A percentile compares a stretch with the other conserved stretches of the same genome.
phyloP scores from a whole-genome alignment of 768 basidiomycete species.

The Strobilomyces confusus region DNA sequence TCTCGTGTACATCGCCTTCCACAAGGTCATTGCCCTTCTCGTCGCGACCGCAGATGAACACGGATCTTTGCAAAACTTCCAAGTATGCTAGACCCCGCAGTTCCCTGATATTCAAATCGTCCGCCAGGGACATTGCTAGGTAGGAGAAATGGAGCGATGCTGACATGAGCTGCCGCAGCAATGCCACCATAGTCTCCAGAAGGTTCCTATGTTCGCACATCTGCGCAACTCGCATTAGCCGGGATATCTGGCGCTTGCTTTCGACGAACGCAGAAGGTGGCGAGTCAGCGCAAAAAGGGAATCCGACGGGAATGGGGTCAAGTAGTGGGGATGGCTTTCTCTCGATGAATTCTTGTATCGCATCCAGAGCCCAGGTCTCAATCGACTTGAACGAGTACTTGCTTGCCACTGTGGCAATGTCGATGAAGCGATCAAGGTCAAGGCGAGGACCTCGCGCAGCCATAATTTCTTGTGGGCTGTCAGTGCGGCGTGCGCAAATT shows the following conservation, averaged over 20 bases:
- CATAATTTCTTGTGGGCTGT: slow-evolving; percentile 60
- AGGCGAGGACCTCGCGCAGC: slow-evolving; percentile 44
- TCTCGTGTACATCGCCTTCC: slow-evolving; percentile 32
- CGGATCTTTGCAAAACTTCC: slow-evolving; percentile 66
- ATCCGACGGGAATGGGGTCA: slow-evolving; percentile 35
- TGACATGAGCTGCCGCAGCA: slow-evolving; percentile 60
- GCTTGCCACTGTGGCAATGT: slow-evolving; percentile 62
- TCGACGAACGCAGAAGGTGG: slow-evolving; percentile 37
- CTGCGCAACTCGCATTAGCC: slow-evolving; percentile 63
- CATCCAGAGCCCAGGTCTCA: slow-evolving; percentile 72
- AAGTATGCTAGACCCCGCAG: slow-evolving; percentile 66
- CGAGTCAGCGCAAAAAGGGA: slow-evolving; percentile 20
- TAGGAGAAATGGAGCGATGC: slow-evolving; percentile 64
- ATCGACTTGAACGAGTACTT: slow-evolving; percentile 74
- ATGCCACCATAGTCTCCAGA: slow-evolving; percentile 53
- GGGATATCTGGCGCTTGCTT: slow-evolving; percentile 48
- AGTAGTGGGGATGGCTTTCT: slow-evolving; percentile 53
- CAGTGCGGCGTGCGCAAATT: background rate
- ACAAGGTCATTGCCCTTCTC: slow-evolving; percentile 11
- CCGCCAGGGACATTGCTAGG: slow-evolving; percentile 68
- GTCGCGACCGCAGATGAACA: slow-evolving; percentile 23
- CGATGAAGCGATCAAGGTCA: slow-evolving; percentile 52
- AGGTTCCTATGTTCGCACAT: slow-evolving; percentile 60
- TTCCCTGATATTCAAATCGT: slow-evolving; percentile 59
- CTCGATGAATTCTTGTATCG: slow-evolving; percentile 65